Evolutionary conservation across 1,284 basidiomycete species (phyloP).

Genomic region (Athelia sp.): DNA sequence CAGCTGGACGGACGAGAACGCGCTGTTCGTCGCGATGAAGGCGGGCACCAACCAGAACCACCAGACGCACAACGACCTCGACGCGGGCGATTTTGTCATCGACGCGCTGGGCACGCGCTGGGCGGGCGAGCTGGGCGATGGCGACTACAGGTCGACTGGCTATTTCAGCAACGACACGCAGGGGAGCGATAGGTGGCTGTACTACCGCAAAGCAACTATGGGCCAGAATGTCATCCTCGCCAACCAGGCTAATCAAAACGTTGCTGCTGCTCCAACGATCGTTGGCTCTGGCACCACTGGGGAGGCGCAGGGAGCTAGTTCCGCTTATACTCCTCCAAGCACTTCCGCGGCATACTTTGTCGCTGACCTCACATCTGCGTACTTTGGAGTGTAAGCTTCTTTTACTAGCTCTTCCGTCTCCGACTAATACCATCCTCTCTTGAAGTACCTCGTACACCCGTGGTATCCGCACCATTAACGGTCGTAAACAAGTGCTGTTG

Average conservation of each 20-base stretch:
- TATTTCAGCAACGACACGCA: slow-evolving; percentile 77
- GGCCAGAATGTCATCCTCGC: slow-evolving; percentile 95
- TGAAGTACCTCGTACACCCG: slow-evolving; percentile 67
- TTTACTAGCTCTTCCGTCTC: slow-evolving; percentile 7
- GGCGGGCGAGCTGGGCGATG: slow-evolving; percentile 93
- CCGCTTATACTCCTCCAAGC: slow-evolving; percentile 53
- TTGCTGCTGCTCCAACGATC: slow-evolving; percentile 63
- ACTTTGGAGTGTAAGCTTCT: slow-evolving; percentile 70
- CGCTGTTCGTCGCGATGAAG: slow-evolving; percentile 86
- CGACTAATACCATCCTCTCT: slow-evolving; percentile 8
- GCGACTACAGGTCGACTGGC: slow-evolving; percentile 65
- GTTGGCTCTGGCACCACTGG: slow-evolving; percentile 53
- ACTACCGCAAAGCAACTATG: slow-evolving; percentile 95
- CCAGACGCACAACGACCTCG: slow-evolving; percentile 93
- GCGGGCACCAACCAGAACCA: slow-evolving; percentile 73
- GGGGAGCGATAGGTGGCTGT: slow-evolving; percentile 73
- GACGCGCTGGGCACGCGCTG: slow-evolving; percentile 94
- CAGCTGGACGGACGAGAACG: slow-evolving; percentile 86
- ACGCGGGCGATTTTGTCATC: slow-evolving; percentile 91
- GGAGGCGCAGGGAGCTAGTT: slow-evolving; percentile 77
- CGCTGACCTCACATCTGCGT: slow-evolving; percentile 78
- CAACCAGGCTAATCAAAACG: slow-evolving; percentile 76
- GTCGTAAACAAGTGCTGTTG: slow-evolving; percentile 84
- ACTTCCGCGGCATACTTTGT: slow-evolving; percentile 83
- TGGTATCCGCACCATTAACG: slow-evolving; percentile 85